A percentile compares a stretch with the other conserved stretches of the same genome.
These are phyloP conservation scores for Nymphaea thermarum DNA, from an alignment of 164 flowering plant genomes.

Conservation along the genomic window DNA sequence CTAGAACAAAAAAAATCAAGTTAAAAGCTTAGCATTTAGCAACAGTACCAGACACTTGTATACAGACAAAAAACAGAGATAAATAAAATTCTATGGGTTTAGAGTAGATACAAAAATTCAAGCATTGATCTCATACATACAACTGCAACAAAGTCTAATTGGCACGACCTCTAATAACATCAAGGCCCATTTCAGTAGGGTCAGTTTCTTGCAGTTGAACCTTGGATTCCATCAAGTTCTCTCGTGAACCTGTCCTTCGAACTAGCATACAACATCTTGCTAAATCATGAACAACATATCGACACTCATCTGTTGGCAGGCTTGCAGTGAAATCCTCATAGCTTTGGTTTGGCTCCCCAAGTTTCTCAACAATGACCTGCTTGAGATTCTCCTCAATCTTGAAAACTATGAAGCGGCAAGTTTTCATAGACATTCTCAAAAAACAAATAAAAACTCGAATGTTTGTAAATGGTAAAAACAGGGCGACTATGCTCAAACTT, in stretches of 20 bases:
- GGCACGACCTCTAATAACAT: slow-evolving; percentile 30
- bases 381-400: slow-evolving; percentile 26
- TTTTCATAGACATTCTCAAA: too few species aligned
- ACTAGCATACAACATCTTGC: slow-evolving; percentile 45
- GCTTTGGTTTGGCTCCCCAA: slow-evolving; percentile 26
- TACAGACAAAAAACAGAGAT: too few species aligned
- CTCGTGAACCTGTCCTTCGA: slow-evolving; percentile 40
- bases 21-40: background rate
- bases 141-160: background rate
- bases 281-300: slow-evolving; percentile 35
- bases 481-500: too few species aligned
- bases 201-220: slow-evolving; percentile 40
- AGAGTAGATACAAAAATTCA: too few species aligned
- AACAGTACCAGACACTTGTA: background rate
- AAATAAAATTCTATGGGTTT: too few species aligned
- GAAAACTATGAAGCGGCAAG: slow-evolving; percentile 15
- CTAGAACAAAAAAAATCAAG: slow-evolving; percentile 7
- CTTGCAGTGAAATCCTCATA: slow-evolving; percentile 30
- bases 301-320: slow-evolving; percentile 33
- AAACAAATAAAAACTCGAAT: too few species aligned
- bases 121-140: too few species aligned
- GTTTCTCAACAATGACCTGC: slow-evolving; percentile 29
- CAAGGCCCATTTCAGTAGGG: slow-evolving; percentile 37
- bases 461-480: too few species aligned
- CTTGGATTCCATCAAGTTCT: slow-evolving; percentile 36